These are phyloP conservation scores for Arthroderma sp. DNA, from an alignment of 2,329 filamentous ascomycete species.

Conservation along the genomic window DNA sequence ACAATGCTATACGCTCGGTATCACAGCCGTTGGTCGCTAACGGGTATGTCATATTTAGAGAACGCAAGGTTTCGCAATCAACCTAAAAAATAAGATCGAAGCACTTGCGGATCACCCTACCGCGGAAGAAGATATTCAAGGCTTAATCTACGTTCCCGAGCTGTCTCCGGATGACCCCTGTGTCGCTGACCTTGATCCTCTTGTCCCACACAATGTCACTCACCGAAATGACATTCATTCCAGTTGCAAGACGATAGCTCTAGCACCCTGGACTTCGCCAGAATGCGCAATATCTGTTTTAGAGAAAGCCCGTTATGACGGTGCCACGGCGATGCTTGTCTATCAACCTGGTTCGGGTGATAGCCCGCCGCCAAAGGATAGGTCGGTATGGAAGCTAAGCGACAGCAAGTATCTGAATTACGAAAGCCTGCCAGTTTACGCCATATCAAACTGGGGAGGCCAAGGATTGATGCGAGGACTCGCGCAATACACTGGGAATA, in stretches of 20 bases:
- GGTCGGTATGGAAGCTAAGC: constrained; percentile 55
- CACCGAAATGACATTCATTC: constrained; percentile 52
- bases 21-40: background rate
- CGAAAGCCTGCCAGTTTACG: constrained; percentile 63
- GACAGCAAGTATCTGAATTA: constrained; percentile 43
- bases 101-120: constrained; percentile 52
- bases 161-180: constrained; percentile 49
- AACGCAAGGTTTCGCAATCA: constrained; percentile 19
- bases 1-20: background rate
- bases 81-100: constrained; percentile 47
- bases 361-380: constrained; percentile 52
- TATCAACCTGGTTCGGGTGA: constrained; percentile 38
- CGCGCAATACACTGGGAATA: constrained; percentile 62
- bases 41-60: background rate
- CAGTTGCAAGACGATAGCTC: constrained; percentile 61
- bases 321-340: constrained; percentile 47
- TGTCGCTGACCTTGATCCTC: constrained; percentile 46
- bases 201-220: constrained; percentile 64
- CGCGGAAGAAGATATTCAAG: constrained; percentile 54
- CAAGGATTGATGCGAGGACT: constrained; percentile 56
- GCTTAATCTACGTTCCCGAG: constrained; percentile 74
- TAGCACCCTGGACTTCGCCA: constrained; percentile 73
- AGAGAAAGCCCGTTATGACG: constrained; percentile 44
- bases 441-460: constrained; percentile 57
- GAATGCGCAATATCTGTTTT: constrained; percentile 65